Evolutionary conservation across 2,329 filamentous ascomycete genomes (phyloP).

Genomic region (Davidsoniella neocaledoniae): DNA sequence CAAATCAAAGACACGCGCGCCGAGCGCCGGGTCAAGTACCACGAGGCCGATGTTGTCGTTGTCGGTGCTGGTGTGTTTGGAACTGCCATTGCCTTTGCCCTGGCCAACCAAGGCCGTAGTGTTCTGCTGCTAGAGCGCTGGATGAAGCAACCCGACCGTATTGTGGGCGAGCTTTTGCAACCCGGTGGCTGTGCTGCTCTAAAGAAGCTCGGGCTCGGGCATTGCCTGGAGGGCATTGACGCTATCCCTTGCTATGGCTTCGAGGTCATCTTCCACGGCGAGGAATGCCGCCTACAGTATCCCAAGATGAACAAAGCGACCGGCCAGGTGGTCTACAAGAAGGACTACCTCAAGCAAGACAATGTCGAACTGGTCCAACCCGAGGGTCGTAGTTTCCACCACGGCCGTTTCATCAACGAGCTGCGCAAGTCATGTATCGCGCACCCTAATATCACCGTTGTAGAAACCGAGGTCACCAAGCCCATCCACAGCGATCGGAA

Average conservation of each 20-base stretch:
- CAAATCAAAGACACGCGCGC: conserved; percentile 1
- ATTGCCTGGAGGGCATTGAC: conserved; percentile 81
- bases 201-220: conserved; percentile 58
- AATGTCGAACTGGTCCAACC: conserved; percentile 29
- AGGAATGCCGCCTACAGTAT: conserved; percentile 62
- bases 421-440: conserved; percentile 57
- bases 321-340: conserved; percentile 24
- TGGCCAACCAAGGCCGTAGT: conserved; percentile 78
- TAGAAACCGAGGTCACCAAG: conserved; percentile 74
- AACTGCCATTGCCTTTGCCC: conserved; percentile 66
- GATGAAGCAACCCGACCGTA: conserved; percentile 84
- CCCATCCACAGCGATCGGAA: conserved; percentile 54
- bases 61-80: conserved; percentile 85
- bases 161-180: conserved; percentile 88
- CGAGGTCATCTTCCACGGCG: conserved; percentile 66
- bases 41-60: conserved; percentile 70
- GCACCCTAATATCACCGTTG: conserved; percentile 70
- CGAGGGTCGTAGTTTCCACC: conserved; percentile 74
- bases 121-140: conserved; percentile 80
- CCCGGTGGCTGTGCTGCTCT: conserved; percentile 76
- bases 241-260: conserved; percentile 71
- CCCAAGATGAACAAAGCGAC: conserved; percentile 39
- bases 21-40: conserved; percentile 23
- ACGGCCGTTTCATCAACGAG: conserved; percentile 79
- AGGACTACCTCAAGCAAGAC: conserved; percentile 17